Base-by-base conservation (phyloP, 1,139 yeast species). In the Sugiyamaella paludigena region DNA sequence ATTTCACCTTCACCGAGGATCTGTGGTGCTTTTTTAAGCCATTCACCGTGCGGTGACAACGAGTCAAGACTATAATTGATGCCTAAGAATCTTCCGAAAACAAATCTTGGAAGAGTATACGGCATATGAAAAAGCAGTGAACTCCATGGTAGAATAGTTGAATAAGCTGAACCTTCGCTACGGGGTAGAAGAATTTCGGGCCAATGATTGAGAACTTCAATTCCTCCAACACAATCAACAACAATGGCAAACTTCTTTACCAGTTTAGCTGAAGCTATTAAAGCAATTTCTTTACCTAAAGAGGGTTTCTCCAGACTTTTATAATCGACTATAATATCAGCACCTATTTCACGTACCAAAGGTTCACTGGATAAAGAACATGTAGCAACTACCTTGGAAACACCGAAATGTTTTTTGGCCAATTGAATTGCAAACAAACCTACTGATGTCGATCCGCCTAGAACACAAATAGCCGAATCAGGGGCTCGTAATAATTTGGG, bases 381-480 rank as follows among this genome's bases (percentile, higher is more conserved):
- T 2, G 65, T 72, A 1, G 73, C 77, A 1, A 77, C 78, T 9
- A 82, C 70, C 47, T 75, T 74, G 36, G 64, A 64, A 2, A 78
- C 75, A 3, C 48, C 48, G 53, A 72, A 76, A 50, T 70, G 64
- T 13, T 70, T 62, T 55, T 78, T 81, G 19, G 82, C 76, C 24
- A 85, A 59, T 61, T 83, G 88, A 28, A 81, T 71, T 2, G 77
- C 75, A 67, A 72, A 76, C 52, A 80, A 65, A 1, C 92, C 95
- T 5, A 84, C 85, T n/a, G 83, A 72, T 1, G 94, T 79, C 4
- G 87, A 80, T 11, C 85, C 92, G 38, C 95, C 95, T 51, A 84
- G 72, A 36, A 87, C 72, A 43, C 86, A 69, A 1, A 85, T 76
- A 52, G 69, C 69, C 9, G 67, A 62, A 7, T 56, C 47, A 39